These are phyloP conservation scores for Xerocomus brunneocitrinus DNA, from an alignment of 768 basidiomycete genomes.

Conservation along the genomic window DNA sequence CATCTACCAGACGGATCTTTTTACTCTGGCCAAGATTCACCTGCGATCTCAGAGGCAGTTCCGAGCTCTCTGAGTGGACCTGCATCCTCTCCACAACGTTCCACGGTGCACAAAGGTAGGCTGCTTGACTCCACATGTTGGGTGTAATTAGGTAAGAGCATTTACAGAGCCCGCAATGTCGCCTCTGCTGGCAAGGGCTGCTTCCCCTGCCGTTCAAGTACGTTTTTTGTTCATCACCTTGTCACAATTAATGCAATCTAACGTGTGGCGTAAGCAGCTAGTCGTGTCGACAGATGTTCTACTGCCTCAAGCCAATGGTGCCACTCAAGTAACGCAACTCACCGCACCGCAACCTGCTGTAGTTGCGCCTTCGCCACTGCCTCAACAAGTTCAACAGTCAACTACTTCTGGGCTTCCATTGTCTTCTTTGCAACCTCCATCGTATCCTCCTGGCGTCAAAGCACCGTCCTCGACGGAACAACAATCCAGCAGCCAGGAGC, in stretches of 20 bases:
- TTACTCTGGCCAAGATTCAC: constrained; percentile 68
- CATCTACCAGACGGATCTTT: constrained; percentile 66
- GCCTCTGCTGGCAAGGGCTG: constrained; percentile 39
- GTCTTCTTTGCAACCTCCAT: constrained; percentile 36
- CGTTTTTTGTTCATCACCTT: constrained; percentile 18
- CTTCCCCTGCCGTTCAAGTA: constrained; percentile 43
- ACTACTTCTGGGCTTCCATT: constrained; percentile 25
- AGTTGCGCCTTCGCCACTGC: constrained; percentile 43
- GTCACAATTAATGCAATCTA: constrained; percentile 13
- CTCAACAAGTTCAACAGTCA: constrained; percentile 45
- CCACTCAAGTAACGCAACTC: constrained; percentile 23
- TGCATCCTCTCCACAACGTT: constrained; percentile 56
- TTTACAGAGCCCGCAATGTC: constrained; percentile 42
- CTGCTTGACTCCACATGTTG: constrained; percentile 13
- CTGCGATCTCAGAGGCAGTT: constrained; percentile 65
- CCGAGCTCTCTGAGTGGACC: constrained; percentile 42
- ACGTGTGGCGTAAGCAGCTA: constrained; percentile 33
- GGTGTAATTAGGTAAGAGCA: constrained; percentile 16
- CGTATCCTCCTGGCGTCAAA: constrained; percentile 70
- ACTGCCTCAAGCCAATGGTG: constrained; percentile 37
- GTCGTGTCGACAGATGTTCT: constrained; percentile 34
- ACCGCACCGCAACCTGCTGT: constrained; percentile 30
- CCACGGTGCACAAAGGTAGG: constrained; percentile 47
- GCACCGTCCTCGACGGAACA: constrained; percentile 43
- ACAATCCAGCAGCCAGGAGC: constrained; percentile 26